phyloP scores from a whole-genome alignment of 345 rosid species.

The Lagerstroemia speciosa region DNA sequence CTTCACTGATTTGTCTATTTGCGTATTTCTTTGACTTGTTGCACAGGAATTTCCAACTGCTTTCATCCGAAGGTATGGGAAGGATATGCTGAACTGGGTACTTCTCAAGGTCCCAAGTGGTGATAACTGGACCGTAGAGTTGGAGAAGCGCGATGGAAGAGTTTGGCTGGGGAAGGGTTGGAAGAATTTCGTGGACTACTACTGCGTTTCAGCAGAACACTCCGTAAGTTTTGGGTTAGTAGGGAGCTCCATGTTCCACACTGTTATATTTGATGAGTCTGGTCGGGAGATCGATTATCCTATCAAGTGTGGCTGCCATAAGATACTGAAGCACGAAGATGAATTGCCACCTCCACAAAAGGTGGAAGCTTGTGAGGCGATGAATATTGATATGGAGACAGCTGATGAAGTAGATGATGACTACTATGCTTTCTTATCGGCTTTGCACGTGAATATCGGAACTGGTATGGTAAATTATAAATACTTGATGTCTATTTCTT shows the following conservation, averaged over 20 bases:
- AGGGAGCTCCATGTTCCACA: not conserved
- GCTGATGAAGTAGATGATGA: not conserved
- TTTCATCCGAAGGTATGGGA: not conserved
- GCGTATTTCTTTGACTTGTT: not conserved
- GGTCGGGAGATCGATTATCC: slow-evolving; percentile 6
- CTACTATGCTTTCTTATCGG: not conserved
- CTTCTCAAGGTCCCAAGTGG: slow-evolving; percentile 7
- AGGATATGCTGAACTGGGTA: not conserved
- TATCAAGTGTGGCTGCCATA: not conserved
- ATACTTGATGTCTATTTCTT: too few relatives aligned
- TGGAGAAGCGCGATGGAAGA: not conserved
- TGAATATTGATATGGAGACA: too few relatives aligned
- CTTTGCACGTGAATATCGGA: not conserved
- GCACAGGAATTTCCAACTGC: slow-evolving; percentile 3
- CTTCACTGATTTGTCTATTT: not conserved
- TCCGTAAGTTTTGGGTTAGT: slow-evolving; percentile 1
- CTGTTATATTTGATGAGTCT: slow-evolving; percentile 1
- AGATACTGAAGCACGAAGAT: not conserved
- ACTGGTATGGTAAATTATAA: too few relatives aligned
- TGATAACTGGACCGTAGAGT: slow-evolving; percentile 5
- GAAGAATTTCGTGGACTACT: not conserved
- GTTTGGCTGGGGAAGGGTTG: slow-evolving; percentile 1
- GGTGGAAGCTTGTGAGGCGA: not conserved
- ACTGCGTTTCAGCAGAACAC: not conserved
- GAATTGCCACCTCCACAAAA: not conserved